Base-by-base conservation (phyloP, 2,329 filamentous ascomycete genomes). In the Dactylellina drechsleri region DNA sequence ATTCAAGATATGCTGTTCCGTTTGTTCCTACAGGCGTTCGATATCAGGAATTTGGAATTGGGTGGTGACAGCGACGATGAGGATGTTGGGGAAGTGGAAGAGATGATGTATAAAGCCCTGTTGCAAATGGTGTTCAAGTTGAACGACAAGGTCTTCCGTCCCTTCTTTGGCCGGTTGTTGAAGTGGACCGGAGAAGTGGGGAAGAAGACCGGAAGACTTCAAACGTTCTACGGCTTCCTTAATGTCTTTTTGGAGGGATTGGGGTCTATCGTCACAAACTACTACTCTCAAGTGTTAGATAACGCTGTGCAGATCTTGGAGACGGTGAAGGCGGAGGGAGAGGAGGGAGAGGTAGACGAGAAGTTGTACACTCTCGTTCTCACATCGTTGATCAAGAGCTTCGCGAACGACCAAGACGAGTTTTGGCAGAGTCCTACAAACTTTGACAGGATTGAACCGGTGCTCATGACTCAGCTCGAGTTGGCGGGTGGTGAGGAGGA, bases 111-210 rank as follows among this genome's bases (percentile, higher is more conserved):
- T 80, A 87, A 90, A 8, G 88, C 91, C 12, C 88, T 90, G 0
- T 87, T 99, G 72, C 91, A 92, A 82, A 95, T 97, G 89, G 91
- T 97, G 64, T 92, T 96, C 84, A 98, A 98, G 85, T 87, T 99
- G 76, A 98, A 97, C 83, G 95, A 99, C 81, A 90, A 91, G 0
- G 89, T 91, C 0, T 99, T 99, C 88, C 87, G 93, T 12, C 96
- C 95, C 0, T 89, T 99, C 77, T 99, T 98, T 84, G 86, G 89
- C 15, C 88, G 90, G 77, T 84, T 97, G n/a, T 85, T 96, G 53
- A 92, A 96, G 68, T 97, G 93, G 91, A 87, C 91, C 2, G 65
- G 72, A 1, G 78, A 78, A 23, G 78, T 40, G 6, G 28, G 13
- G 3, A 77, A 77, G 89, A 89, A 83, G 87, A 86, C 73, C 89